Evolutionary conservation across 2,329 filamentous ascomycete species (phyloP).

Genomic region (Talaromyces islandicus): DNA sequence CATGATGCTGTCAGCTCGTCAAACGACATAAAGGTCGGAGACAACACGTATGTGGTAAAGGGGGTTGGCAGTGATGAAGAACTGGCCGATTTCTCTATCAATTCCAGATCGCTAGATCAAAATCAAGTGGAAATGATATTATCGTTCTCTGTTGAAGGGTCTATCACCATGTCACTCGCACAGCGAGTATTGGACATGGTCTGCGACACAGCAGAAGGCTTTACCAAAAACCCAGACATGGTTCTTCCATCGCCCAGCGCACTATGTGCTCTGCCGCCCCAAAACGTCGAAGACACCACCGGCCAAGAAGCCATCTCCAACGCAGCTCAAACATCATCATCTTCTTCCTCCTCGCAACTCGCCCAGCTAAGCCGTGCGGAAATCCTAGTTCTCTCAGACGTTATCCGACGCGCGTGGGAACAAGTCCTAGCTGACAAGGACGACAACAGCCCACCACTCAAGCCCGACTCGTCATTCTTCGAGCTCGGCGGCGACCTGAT

Average conservation of each 20-base stretch:
- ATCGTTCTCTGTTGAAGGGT: constrained; percentile 32
- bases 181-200: constrained; percentile 34
- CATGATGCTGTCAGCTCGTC: constrained; percentile 34
- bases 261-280: constrained; percentile 25
- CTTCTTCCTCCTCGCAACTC: constrained; percentile 28
- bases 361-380: constrained; percentile 32
- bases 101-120: constrained; percentile 29
- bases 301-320: background rate
- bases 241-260: constrained; percentile 27
- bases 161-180: constrained; percentile 27
- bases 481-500: constrained; percentile 37
- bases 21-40: constrained; percentile 31
- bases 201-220: constrained; percentile 30
- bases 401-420: constrained; percentile 34
- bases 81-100: constrained; percentile 34
- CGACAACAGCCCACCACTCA: constrained; percentile 22
- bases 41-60: constrained; percentile 32
- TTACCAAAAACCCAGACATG: constrained; percentile 30
- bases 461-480: constrained; percentile 37
- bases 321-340: constrained; percentile 14
- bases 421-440: constrained; percentile 28
- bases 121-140: constrained; percentile 30
- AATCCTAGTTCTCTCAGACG: constrained; percentile 33
- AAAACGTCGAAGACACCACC: constrained; percentile 23
- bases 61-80: constrained; percentile 35